phyloP scores from a whole-genome alignment of 192 early-diverging fungal species.

The Rhizoclosmatium globosum region DNA sequence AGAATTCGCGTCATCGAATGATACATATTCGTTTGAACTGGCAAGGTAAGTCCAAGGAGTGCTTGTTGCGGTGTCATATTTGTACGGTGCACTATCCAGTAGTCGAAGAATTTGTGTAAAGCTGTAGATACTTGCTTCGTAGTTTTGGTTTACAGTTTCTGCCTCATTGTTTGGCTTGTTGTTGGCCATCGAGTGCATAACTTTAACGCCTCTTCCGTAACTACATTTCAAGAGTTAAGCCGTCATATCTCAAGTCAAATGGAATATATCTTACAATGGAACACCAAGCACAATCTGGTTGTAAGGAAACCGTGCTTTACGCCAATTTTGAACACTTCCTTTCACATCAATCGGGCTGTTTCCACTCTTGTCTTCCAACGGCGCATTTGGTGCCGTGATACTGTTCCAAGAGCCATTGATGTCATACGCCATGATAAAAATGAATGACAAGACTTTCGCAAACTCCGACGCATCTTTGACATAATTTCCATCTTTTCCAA shows the following conservation, averaged over 20 bases:
- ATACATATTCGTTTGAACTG: conserved; percentile 64
- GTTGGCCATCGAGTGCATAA: conserved; percentile 6
- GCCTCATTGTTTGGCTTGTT: not conserved
- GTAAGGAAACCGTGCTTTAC: not conserved
- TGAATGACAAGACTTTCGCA: not conserved
- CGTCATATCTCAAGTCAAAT: not conserved
- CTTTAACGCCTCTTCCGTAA: not conserved
- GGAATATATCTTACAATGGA: conserved; percentile 15
- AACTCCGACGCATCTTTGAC: not conserved
- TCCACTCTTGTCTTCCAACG: not conserved
- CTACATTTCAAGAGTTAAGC: not conserved
- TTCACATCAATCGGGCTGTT: not conserved
- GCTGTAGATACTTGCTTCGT: not conserved
- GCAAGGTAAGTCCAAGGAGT: conserved; percentile 80
- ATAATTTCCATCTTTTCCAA: not conserved
- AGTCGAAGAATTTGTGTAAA: not conserved
- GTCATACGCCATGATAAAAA: conserved; percentile 12
- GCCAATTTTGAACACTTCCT: not conserved
- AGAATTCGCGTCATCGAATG: conserved; percentile 75
- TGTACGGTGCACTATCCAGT: conserved; percentile 61
- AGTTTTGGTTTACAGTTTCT: not conserved
- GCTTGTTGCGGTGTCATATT: conserved; percentile 66
- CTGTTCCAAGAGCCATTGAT: conserved; percentile 13
- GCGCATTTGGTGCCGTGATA: conserved; percentile 4
- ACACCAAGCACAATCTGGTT: conserved; percentile 10